A percentile compares a stretch with the other conserved stretches of the same genome.
phyloP scores from a whole-genome alignment of 2,329 filamentous ascomycete species.

The Colletotrichum filicis region DNA sequence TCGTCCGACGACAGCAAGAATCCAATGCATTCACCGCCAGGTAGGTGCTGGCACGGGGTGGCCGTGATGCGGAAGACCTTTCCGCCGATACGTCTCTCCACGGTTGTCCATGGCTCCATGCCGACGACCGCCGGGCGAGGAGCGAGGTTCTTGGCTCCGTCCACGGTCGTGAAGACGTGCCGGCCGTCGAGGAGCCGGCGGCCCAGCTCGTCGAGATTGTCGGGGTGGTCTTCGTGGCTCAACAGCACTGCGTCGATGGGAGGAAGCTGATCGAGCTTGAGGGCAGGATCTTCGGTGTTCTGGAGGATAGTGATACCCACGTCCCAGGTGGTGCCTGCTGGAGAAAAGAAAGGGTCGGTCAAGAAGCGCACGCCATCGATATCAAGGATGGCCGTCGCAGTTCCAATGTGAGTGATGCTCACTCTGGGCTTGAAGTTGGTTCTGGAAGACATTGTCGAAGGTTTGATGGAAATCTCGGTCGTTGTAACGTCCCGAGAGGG shows the following conservation, averaged over 20 bases:
- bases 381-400: conserved; percentile 58
- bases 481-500: no score
- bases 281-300: conserved; percentile 46
- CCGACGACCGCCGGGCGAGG: conserved; percentile 55
- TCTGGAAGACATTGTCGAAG: no score
- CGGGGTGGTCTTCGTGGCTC: conserved; percentile 61
- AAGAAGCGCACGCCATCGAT: conserved; percentile 54
- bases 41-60: conserved; percentile 56
- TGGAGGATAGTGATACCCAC: conserved; percentile 38
- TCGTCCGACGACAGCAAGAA: conserved; percentile 51
- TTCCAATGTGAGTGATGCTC: conserved; percentile 56
- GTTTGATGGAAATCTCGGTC: no score
- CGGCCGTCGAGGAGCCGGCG: conserved; percentile 57
- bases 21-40: conserved; percentile 56
- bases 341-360: conserved; percentile 59
- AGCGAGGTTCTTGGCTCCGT: conserved; percentile 54
- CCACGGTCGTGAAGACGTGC: conserved; percentile 55
- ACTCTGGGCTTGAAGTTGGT: no score
- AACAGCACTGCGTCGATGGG: conserved; percentile 59
- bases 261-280: conserved; percentile 51
- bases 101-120: conserved; percentile 51
- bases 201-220: conserved; percentile 59
- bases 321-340: conserved; percentile 43
- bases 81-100: conserved; percentile 39
- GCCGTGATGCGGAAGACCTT: conserved; percentile 51